Evolutionary conservation across 2,329 filamentous ascomycete species (phyloP).

Genomic region (Fusarium sp.): DNA sequence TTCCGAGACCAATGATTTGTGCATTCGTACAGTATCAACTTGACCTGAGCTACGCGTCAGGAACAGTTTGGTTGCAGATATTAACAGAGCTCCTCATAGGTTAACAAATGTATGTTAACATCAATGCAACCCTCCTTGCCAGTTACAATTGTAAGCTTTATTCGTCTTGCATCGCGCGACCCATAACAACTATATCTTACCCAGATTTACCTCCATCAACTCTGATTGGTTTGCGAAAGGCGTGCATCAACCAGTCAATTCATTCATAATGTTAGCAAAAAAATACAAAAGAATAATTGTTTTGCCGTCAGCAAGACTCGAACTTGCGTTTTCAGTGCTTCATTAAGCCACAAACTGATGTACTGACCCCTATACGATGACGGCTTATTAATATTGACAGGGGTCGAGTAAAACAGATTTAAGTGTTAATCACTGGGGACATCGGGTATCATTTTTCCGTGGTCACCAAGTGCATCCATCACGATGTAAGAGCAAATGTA

Average conservation of each 20-base stretch:
- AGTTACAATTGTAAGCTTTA: too few species aligned
- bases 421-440: background rate
- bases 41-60: background rate
- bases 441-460: background rate
- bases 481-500: background rate
- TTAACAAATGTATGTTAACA: background rate
- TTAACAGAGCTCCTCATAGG: background rate
- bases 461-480: too few species aligned
- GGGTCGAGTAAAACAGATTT: background rate
- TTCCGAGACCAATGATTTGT: background rate
- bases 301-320: background rate
- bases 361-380: background rate
- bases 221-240: background rate
- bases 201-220: background rate
- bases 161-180: too few species aligned
- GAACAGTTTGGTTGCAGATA: background rate
- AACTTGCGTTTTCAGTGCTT: background rate
- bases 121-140: background rate
- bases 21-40: background rate
- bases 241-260: background rate
- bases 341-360: background rate
- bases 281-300: background rate
- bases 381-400: background rate
- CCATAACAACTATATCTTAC: too few species aligned
- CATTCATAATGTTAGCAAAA: background rate